Percentiles rank a stretch among this genome's conserved stretches.
Conservation (phyloP, 2,329 filamentous ascomycete genomes). For the Phaeoacremonium minimum region DNA sequence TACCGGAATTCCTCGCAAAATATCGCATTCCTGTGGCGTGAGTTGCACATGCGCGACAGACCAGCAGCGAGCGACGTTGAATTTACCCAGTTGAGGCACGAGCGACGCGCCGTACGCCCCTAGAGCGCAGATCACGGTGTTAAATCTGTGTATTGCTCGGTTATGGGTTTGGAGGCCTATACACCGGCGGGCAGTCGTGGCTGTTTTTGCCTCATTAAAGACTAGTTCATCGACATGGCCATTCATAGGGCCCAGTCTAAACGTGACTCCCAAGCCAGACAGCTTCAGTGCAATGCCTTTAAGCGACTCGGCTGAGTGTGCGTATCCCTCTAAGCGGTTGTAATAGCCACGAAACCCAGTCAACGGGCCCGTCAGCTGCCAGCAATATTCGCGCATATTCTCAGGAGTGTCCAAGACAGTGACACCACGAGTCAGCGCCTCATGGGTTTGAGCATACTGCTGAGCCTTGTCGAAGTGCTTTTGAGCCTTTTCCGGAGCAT, state of each 20-base stretch:
- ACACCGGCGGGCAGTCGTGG: constrained; percentile 13
- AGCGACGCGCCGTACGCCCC: constrained; percentile 45
- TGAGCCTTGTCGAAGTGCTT: no score
- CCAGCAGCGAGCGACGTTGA: constrained; percentile 52
- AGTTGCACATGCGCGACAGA: constrained; percentile 56
- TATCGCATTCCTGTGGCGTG: constrained; percentile 45
- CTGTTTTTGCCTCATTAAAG: constrained; percentile 24
- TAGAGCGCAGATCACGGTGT: constrained; percentile 43
- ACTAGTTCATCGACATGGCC: constrained; percentile 33
- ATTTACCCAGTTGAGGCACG: constrained; percentile 41
- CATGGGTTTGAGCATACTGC: no score
- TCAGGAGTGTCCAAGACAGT: no score
- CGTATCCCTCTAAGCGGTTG: constrained; percentile 52
- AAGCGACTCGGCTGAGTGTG: constrained; percentile 49
- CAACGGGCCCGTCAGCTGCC: constrained; percentile 41
- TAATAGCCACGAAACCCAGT: constrained; percentile 54
- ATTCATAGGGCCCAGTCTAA: constrained; percentile 24
- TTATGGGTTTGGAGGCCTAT: constrained; percentile 17
- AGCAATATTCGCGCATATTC: no score
- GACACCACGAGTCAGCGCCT: no score
- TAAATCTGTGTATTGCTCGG: constrained; percentile 19
- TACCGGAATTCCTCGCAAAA: constrained; percentile 53
- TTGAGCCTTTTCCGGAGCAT: constrained; percentile 44
- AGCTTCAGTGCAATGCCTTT: constrained; percentile 36
- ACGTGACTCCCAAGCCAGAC: constrained; percentile 24